Percentiles rank a stretch among this genome's conserved stretches.
These are phyloP conservation scores for Plasmopara viticola DNA, from an alignment of 352 stramenopile genomes.

Conservation along the genomic window DNA sequence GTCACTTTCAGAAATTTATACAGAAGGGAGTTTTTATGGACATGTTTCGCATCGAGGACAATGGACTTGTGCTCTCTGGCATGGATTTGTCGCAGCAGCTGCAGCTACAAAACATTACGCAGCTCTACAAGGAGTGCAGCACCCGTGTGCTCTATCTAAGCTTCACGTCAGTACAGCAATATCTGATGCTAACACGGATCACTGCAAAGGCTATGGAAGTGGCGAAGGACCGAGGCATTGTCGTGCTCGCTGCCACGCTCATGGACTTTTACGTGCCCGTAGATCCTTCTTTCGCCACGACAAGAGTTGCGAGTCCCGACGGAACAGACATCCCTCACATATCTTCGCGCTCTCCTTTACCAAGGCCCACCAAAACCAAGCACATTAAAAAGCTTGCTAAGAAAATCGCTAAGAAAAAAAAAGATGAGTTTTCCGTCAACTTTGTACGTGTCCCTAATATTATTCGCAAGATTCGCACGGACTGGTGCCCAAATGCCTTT, in stretches of 20 bases:
- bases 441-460: slow-evolving; percentile 77
- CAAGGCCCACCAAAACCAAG: no score
- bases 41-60: slow-evolving; percentile 62
- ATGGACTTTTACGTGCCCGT: slow-evolving; percentile 77
- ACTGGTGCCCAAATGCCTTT: slow-evolving; percentile 78
- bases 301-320: no score
- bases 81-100: slow-evolving; percentile 54
- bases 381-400: slow-evolving; percentile 30
- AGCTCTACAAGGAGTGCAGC: slow-evolving; percentile 55
- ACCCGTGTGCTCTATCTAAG: slow-evolving; percentile 64
- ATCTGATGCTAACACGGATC: slow-evolving; percentile 63
- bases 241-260: slow-evolving; percentile 69
- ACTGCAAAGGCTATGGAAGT: slow-evolving; percentile 47
- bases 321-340: no score
- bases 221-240: slow-evolving; percentile 56
- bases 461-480: slow-evolving; percentile 71
- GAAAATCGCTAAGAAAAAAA: slow-evolving; percentile 26
- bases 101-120: slow-evolving; percentile 60
- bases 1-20: slow-evolving; percentile 81
- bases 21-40: slow-evolving; percentile 75
- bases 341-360: no score
- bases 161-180: slow-evolving; percentile 81
- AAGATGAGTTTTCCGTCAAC: slow-evolving; percentile 66
- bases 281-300: slow-evolving; percentile 10
- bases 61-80: slow-evolving; percentile 58